Percentiles rank a stretch among this genome's conserved stretches.
Conservation (phyloP, 1,139 yeast species). For the Hemisphaericaspora lyxosophila region DNA sequence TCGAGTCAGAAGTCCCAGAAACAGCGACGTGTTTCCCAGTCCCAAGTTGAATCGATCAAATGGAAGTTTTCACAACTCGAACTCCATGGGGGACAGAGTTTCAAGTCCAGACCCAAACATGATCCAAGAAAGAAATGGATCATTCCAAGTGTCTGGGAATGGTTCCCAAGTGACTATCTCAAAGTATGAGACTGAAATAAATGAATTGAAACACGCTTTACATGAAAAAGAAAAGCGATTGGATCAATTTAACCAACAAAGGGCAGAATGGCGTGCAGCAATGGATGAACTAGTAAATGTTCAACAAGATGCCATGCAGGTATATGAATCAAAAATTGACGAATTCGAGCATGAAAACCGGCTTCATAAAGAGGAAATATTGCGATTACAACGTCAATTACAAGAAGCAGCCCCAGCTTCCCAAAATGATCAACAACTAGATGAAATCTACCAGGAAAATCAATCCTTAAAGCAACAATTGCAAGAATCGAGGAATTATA, state of each 20-base stretch:
- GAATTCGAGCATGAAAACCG: slow-evolving; percentile 13
- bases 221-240: slow-evolving; percentile 45
- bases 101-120: background rate
- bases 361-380: slow-evolving; percentile 12
- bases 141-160: background rate
- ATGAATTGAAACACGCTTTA: slow-evolving; percentile 16
- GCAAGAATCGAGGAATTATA: slow-evolving; percentile 26
- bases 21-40: background rate
- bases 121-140: background rate
- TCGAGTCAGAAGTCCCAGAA: background rate
- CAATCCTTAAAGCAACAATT: slow-evolving; percentile 9
- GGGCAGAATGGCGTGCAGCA: slow-evolving; percentile 58
- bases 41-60: background rate
- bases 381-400: slow-evolving; percentile 13
- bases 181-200: slow-evolving; percentile 43
- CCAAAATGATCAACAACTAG: slow-evolving; percentile 12
- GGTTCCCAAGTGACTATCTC: slow-evolving; percentile 7
- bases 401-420: slow-evolving; percentile 17
- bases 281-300: slow-evolving; percentile 51
- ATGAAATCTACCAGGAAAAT: slow-evolving; percentile 7
- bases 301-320: slow-evolving; percentile 36
- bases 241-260: slow-evolving; percentile 49
- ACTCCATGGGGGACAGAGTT: background rate
- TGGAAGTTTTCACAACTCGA: too few species aligned
- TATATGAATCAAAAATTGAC: slow-evolving; percentile 18